These are phyloP conservation scores for Asterophora parasitica DNA, from an alignment of 768 basidiomycete species.

Conservation along the genomic window DNA sequence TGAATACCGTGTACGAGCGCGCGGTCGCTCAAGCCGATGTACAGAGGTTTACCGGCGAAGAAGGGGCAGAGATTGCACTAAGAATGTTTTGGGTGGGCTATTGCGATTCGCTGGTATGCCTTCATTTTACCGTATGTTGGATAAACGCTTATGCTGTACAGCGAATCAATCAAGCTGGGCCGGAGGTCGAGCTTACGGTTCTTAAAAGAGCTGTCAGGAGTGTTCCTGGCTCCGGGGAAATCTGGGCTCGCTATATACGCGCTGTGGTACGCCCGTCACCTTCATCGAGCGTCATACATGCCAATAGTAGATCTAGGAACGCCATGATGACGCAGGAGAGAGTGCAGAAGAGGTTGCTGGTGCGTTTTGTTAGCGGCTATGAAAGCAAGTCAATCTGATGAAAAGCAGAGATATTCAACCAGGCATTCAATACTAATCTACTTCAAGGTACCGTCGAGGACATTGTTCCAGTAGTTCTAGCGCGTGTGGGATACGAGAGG, in stretches of 20 bases:
- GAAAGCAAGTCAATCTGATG: neutral
- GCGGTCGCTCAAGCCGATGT: slow-evolving; percentile 70
- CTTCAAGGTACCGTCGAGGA: slow-evolving; percentile 60
- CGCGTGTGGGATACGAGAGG: slow-evolving; percentile 61
- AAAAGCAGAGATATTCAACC: slow-evolving; percentile 49
- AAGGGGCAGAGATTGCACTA: slow-evolving; percentile 52
- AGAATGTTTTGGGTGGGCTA: slow-evolving; percentile 72
- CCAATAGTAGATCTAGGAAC: slow-evolving; percentile 34
- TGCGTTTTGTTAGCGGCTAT: slow-evolving; percentile 8
- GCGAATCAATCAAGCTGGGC: slow-evolving; percentile 44
- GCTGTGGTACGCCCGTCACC: slow-evolving; percentile 44
- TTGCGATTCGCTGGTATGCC: slow-evolving; percentile 60
- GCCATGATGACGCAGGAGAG: slow-evolving; percentile 28
- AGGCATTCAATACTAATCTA: slow-evolving; percentile 50
- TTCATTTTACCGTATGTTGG: neutral
- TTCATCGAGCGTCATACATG: neutral
- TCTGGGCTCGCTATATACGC: slow-evolving; percentile 77
- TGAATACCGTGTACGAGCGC: slow-evolving; percentile 64
- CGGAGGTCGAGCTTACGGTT: slow-evolving; percentile 35
- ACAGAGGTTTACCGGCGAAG: slow-evolving; percentile 48
- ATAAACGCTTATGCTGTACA: slow-evolving; percentile 16
- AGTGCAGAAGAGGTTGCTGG: slow-evolving; percentile 27
- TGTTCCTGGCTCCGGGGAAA: slow-evolving; percentile 69
- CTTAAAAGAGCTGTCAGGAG: slow-evolving; percentile 63
- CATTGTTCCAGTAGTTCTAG: slow-evolving; percentile 56